Base-by-base conservation (phyloP, 2,329 filamentous ascomycete genomes). In the Epichloe gansuensis region DNA sequence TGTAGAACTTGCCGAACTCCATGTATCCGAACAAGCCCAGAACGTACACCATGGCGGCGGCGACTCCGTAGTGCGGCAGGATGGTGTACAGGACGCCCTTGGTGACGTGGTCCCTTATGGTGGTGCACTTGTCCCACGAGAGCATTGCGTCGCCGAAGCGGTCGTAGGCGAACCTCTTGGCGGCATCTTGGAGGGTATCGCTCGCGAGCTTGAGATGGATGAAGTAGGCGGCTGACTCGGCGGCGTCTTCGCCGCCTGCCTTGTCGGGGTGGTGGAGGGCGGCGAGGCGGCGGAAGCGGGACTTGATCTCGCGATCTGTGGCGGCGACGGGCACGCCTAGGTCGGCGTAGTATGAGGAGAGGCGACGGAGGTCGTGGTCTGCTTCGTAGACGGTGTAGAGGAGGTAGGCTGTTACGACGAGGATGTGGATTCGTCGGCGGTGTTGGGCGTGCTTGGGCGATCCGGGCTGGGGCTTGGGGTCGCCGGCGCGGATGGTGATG, bases 341-440 rank as follows among this genome's bases (percentile, higher is more conserved):
- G 57, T 85, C 78, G 46, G 80, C 74, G 72, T 96, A 97, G 72
- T 86, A 95, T 67, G 88, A 83, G 17, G 85, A 82, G 1, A 76
- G 73, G 45, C 77, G 73, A 57, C 81, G 85, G 31, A 95, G 76
- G 57, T 88, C 82, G 72, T 87, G 82, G 75, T 95, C 88, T 62
- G 89, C 86, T 71, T 97, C 91, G 72, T 91, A 93, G 62, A 97
- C 82, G 46, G 90, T 95, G 75, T 95, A 96, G 58, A 85, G 71
- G 39, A 97, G 86, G 72, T 97, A 98, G 55, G 80, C 72, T 48
- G 85, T 75, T 49, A 97, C 85, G 62, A 97, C 88, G 60, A 85
- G 74, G 64, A 91, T 85, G 66, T 93, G 83, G 65, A 96, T 91
- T 61, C 82, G 80, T 54, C 86, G 86, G 55, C 89, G 85, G 72